phyloP scores from a whole-genome alignment of 129 eudicot genomes.

The sunflower (Helianthus annuus) region HanXRQr2.0-SUNRISE NC_035434.2:44239377-44239876 shows the following conservation, averaged over 20 bases:
- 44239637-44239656: background rate
- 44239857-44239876: slow-evolving; percentile 1
- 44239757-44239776: background rate
- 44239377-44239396: slow-evolving; percentile 1
- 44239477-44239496: slow-evolving; percentile 10
- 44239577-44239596: background rate
- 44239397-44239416: slow-evolving; percentile 7
- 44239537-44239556: background rate
- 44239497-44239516: slow-evolving; percentile 1
- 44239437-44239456: background rate
- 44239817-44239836: background rate
- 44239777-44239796: slow-evolving; percentile 12
- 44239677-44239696: slow-evolving; percentile 1
- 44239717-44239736: slow-evolving; percentile 3
- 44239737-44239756: slow-evolving; percentile 3
- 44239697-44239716: background rate
- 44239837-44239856: background rate
- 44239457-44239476: background rate
- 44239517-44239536: background rate
- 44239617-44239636: slow-evolving; percentile 2
- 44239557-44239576: background rate
- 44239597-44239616: background rate
- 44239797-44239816: background rate
- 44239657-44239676: background rate
- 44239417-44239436: slow-evolving; percentile 5